Evolutionary conservation across 805 yeast species (phyloP).

Genomic region (Schwanniomyces pseudopolymorphus): DNA sequence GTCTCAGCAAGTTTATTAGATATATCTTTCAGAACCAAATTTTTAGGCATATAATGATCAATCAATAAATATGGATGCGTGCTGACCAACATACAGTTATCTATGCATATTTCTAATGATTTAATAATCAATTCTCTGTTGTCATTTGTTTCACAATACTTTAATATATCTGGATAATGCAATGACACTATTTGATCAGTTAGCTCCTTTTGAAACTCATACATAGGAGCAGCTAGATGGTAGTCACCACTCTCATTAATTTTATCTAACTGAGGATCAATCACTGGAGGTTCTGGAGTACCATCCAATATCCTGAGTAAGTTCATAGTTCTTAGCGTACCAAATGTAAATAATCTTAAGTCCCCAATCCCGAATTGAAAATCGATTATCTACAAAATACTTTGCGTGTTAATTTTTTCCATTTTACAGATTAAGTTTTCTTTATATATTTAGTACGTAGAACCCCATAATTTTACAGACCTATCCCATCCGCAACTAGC

Average conservation of each 20-base stretch:
- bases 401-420: not conserved
- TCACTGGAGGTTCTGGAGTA: constrained; percentile 80
- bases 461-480: constrained; percentile 62
- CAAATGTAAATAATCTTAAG: not conserved
- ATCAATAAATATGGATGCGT: constrained; percentile 88
- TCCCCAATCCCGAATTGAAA: not conserved
- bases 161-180: constrained; percentile 87
- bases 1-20: constrained; percentile 71
- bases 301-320: constrained; percentile 73
- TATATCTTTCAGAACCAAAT: constrained; percentile 66
- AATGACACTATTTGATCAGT: constrained; percentile 89
- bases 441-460: not conserved
- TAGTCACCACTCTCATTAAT: constrained; percentile 59
- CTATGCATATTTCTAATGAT: constrained; percentile 70
- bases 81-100: constrained; percentile 76
- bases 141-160: constrained; percentile 70
- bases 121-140: constrained; percentile 59
- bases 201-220: constrained; percentile 81
- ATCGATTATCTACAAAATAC: not conserved
- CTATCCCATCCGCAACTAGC: constrained; percentile 85
- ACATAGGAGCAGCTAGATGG: constrained; percentile 77
- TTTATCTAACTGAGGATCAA: constrained; percentile 51
- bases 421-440: constrained; percentile 4
- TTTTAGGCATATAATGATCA: constrained; percentile 82
- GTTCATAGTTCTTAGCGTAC: constrained; percentile 50